A percentile compares a stretch with the other conserved stretches of the same genome.
Conservation (phyloP, 768 basidiomycete species). For the Tricholoma sp. region DNA sequence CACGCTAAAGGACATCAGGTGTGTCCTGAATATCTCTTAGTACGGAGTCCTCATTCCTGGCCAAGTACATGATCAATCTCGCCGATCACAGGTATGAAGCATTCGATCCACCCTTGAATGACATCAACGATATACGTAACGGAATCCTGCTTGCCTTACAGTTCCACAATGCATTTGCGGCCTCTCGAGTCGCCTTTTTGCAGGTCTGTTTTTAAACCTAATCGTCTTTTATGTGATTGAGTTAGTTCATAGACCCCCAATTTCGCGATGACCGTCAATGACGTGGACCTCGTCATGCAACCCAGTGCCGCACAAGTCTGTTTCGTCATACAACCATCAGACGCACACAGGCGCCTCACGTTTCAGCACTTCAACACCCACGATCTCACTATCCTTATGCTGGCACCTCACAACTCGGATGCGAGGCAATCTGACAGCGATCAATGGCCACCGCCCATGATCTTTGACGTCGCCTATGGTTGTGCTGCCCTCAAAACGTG, state of each 20-base stretch:
- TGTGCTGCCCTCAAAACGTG: slow-evolving; percentile 17
- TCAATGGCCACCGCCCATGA: slow-evolving; percentile 12
- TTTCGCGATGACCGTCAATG: slow-evolving; percentile 14
- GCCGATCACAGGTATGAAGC: slow-evolving; percentile 13
- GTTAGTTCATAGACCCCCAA: slow-evolving; percentile 16
- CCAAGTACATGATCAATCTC: slow-evolving; percentile 14
- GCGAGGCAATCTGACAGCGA: slow-evolving; percentile 7
- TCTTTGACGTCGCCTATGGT: slow-evolving; percentile 16
- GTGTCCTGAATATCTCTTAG: not conserved
- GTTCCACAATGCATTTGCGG: slow-evolving; percentile 11
- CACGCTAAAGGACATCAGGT: slow-evolving; percentile 2
- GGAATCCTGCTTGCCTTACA: slow-evolving; percentile 7
- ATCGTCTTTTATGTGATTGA: slow-evolving; percentile 7
- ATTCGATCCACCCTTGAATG: slow-evolving; percentile 14
- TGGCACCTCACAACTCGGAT: slow-evolving; percentile 16
- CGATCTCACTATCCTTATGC: not conserved
- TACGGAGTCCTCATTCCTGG: not conserved
- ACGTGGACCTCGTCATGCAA: slow-evolving; percentile 15
- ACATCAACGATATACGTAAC: slow-evolving; percentile 17
- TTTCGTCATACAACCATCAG: slow-evolving; percentile 4
- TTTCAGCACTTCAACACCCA: slow-evolving; percentile 6
- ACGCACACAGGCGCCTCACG: not conserved
- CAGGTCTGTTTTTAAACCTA: slow-evolving; percentile 16
- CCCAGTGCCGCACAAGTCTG: slow-evolving; percentile 1
- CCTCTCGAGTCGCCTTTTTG: slow-evolving; percentile 16